phyloP scores from a whole-genome alignment of 192 early-diverging fungal species.

The Lunasporangiospora selenospora region DNA sequence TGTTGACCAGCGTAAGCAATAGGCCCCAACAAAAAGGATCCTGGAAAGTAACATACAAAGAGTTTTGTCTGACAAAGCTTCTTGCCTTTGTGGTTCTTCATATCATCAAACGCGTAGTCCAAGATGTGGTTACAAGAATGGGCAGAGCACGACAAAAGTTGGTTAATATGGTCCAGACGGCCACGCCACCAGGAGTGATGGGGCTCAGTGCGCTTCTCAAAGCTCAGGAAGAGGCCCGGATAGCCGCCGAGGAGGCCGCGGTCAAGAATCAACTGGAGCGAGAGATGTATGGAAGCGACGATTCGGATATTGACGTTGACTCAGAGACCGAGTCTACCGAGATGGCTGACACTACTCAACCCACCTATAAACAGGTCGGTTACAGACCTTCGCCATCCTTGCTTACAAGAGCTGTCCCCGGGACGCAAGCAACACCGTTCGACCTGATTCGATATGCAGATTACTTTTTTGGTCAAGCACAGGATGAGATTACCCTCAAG shows the following conservation, averaged over 20 bases:
- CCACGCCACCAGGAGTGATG: conserved; percentile 22
- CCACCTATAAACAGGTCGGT: not conserved
- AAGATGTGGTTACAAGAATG: conserved; percentile 28
- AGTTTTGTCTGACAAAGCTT: no score
- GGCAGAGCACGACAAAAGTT: conserved; percentile 14
- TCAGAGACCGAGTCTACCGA: no score
- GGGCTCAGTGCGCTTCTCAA: conserved; percentile 13
- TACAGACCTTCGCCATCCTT: conserved; percentile 20
- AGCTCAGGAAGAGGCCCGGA: conserved; percentile 13
- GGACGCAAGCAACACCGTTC: conserved; percentile 21
- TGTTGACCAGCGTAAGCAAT: conserved; percentile 32
- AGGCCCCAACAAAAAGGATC: no score
- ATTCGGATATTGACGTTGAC: no score
- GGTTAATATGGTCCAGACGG: conserved; percentile 13
- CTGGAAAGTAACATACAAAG: no score
- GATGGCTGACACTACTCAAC: no score
- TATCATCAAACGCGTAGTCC: conserved; percentile 18
- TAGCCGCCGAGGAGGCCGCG: not conserved
- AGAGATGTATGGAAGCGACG: no score
- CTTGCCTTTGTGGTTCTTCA: no score
- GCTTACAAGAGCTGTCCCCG: conserved; percentile 12
- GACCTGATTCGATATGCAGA: conserved; percentile 17
- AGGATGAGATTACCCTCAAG: conserved; percentile 37
- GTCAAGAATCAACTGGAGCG: no score
- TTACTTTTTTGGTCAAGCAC: conserved; percentile 20